A percentile compares a stretch with the other conserved stretches of the same genome.
Conservation (phyloP, 2,329 filamentous ascomycete species). For the Grosmannia huntii region DNA sequence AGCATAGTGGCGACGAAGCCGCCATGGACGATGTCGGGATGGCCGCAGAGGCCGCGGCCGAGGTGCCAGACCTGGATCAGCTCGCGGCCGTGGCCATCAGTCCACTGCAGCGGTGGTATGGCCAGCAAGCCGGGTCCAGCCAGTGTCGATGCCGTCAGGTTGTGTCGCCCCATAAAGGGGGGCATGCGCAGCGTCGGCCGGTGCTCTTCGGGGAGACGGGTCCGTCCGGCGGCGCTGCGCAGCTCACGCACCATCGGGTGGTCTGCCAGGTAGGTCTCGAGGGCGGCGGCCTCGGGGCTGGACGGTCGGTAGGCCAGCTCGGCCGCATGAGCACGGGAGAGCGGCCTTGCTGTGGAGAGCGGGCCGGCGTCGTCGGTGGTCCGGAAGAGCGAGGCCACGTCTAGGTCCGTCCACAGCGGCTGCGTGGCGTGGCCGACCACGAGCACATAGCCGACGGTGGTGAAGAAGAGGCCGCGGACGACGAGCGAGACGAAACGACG, state of each 20-base stretch:
- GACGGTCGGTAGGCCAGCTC: constrained; percentile 35
- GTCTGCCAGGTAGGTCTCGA: constrained; percentile 60
- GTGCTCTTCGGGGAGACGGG: constrained; percentile 51
- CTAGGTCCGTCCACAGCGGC: not conserved
- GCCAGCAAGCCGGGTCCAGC: constrained; percentile 62
- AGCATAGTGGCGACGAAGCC: constrained; percentile 84
- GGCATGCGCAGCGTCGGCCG: constrained; percentile 85
- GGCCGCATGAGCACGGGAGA: not conserved
- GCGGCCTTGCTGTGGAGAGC: too few species aligned
- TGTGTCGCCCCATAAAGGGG: constrained; percentile 52
- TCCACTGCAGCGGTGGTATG: constrained; percentile 71
- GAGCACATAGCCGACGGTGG: not conserved
- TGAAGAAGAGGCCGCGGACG: constrained; percentile 3
- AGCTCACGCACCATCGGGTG: constrained; percentile 64
- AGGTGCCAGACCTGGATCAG: constrained; percentile 65
- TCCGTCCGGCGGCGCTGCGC: constrained; percentile 38
- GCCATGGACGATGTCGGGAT: constrained; percentile 83
- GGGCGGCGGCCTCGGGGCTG: constrained; percentile 40
- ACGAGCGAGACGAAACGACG: constrained; percentile 1
- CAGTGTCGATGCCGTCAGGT: constrained; percentile 71
- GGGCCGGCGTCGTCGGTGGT: not conserved
- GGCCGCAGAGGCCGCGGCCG: constrained; percentile 70
- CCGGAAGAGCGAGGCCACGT: not conserved
- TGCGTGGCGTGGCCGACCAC: not conserved
- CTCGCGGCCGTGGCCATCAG: constrained; percentile 54